Evolutionary conservation across 2,329 filamentous ascomycete genomes (phyloP).

Genomic region (Onygenales sp.): DNA sequence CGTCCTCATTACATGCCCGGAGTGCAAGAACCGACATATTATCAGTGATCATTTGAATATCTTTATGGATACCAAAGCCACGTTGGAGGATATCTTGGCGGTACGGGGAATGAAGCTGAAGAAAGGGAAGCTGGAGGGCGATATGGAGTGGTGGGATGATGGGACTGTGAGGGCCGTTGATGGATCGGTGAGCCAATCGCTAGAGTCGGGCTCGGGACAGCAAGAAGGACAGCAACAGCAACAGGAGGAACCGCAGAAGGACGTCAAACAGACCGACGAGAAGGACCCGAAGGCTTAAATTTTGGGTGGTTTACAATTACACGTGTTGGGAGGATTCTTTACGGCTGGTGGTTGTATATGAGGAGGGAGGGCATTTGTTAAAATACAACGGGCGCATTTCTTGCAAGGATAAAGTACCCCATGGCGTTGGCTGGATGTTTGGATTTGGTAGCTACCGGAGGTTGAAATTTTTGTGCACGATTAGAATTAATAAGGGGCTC

Average conservation of each 20-base stretch:
- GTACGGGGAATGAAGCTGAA: constrained; percentile 58
- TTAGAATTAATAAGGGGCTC: not conserved
- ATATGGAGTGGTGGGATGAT: constrained; percentile 87
- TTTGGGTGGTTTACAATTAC: no score
- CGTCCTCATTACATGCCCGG: constrained; percentile 78
- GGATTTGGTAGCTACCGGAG: not conserved
- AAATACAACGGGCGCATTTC: not conserved
- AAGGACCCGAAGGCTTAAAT: not conserved
- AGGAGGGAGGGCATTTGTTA: not conserved
- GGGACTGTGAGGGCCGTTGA: constrained; percentile 16
- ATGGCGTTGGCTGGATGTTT: not conserved
- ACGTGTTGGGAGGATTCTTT: not conserved
- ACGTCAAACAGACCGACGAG: not conserved
- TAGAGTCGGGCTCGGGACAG: not conserved
- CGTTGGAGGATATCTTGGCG: constrained; percentile 34
- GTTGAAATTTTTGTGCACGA: not conserved
- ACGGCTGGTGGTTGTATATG: not conserved
- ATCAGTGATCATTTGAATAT: constrained; percentile 81
- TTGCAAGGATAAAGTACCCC: not conserved
- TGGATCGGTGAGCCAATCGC: not conserved
- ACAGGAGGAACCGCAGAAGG: not conserved
- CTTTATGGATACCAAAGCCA: constrained; percentile 34
- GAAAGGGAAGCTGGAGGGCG: constrained; percentile 69
- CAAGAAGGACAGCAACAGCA: not conserved
- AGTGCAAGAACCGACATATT: constrained; percentile 77